Evolutionary conservation across 257 asterid genomes (phyloP).

Genomic region (Lycium barbarum): DNA sequence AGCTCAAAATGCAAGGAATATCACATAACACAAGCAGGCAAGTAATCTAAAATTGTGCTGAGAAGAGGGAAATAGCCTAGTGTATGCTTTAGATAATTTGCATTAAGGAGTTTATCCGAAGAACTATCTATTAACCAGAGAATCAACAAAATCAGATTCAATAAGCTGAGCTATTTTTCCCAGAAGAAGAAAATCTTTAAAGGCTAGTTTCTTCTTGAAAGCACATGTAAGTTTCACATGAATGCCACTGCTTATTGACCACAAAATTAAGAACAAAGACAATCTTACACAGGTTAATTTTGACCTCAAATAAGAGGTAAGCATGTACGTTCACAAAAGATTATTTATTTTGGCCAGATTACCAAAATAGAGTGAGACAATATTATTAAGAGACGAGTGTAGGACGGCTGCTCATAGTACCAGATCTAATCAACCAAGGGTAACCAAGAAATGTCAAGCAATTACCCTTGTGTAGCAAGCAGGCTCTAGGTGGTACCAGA

Average conservation of each 20-base stretch:
- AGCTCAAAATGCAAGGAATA: background rate
- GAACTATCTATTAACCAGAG: slow-evolving; percentile 1
- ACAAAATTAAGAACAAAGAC: background rate
- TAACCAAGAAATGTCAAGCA: slow-evolving; percentile 24
- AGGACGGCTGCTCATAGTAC: background rate
- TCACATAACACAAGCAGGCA: slow-evolving; percentile 2
- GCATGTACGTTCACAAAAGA: background rate
- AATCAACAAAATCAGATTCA: background rate
- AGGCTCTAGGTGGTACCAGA: background rate
- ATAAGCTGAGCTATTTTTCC: background rate
- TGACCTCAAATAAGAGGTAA: background rate
- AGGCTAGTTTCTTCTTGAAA: slow-evolving; percentile 16
- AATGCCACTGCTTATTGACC: background rate
- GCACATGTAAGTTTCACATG: slow-evolving; percentile 18
- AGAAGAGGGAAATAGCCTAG: slow-evolving; percentile 2
- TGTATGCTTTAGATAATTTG: background rate
- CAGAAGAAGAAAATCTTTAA: background rate
- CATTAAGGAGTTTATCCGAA: slow-evolving; percentile 13
- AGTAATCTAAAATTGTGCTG: background rate
- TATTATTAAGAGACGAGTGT: background rate
- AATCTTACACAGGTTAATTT: background rate
- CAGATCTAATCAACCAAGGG: slow-evolving; percentile 15
- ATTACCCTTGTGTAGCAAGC: background rate
- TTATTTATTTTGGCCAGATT: background rate
- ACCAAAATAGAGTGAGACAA: background rate